Evolutionary conservation across 768 basidiomycete species (phyloP), one percentile per base, ranked within the genome.

Genomic region (Xerocomus potaroensis): DNA sequence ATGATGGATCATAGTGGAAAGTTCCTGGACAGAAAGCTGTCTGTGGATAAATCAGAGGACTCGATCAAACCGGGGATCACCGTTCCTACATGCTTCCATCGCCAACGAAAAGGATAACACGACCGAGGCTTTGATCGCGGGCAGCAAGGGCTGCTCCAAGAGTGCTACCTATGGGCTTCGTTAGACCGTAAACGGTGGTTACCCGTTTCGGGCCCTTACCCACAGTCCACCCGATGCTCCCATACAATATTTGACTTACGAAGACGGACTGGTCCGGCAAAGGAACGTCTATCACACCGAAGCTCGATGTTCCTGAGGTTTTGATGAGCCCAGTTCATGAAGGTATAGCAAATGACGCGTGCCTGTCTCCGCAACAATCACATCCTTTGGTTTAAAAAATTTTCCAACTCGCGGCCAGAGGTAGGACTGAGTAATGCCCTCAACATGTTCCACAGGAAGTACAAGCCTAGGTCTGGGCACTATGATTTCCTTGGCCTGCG

Each of bases 301-400:
- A 96, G 50, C 74, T 84, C 11, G 88, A 81, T 0, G 91, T 93
- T 4, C 85, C 80, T 78, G 37, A 4, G 4, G 44, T 11, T 10
- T 4, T 27, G 8, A 12, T 48, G 29, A 33, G 32, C 27, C 9
- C 29, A 5, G 21, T 14, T 18, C 14, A 5, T 9, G 36, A 8
- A 38, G 4, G 14, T 8, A 22, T 8, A 9, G 15, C 6, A 39
- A 60, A 27, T 8, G 19, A 22, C 8, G 9, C 46, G 14, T 45
- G 73, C 91, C 93, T 11, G 93, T 97, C 68, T 97, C 94, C 2
- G 89, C 81, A 35, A 96, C 67, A 48, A 96, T 79, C 27, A 95
- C 79, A 65, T 91, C 91, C 27, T 76, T 71, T 18, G 77, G 66
- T 51, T 67, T 71, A 70, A 93, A 88, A 72, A 91, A 91, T 47